phyloP scores from a whole-genome alignment of 164 flowering plant species.

The Chimonanthus praecox region DNA sequence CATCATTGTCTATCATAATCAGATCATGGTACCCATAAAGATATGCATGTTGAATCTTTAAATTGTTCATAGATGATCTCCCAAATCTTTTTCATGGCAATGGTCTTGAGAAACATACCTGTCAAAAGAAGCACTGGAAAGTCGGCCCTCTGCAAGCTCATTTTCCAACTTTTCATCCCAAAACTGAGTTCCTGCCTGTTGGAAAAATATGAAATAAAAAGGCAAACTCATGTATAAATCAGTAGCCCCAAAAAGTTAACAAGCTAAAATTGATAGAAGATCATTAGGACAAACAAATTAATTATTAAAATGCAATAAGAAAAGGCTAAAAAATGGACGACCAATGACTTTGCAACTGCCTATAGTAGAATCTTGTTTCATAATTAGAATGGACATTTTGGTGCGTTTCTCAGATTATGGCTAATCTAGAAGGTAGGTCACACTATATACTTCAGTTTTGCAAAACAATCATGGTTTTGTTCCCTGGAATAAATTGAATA shows the following conservation, averaged over 20 bases:
- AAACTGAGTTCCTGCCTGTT: slow-evolving; percentile 95
- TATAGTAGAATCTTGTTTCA: no score
- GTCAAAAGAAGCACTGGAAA: slow-evolving; percentile 79
- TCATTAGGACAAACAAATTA: not conserved
- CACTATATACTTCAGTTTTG: no score
- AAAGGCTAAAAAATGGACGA: no score
- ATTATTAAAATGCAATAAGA: not conserved
- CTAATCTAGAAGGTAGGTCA: no score
- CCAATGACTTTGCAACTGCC: no score
- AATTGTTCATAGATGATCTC: not conserved
- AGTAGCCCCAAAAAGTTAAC: not conserved
- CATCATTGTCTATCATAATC: not conserved
- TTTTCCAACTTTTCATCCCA: slow-evolving; percentile 89
- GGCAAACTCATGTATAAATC: not conserved
- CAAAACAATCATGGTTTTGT: no score
- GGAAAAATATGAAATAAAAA: slow-evolving; percentile 2
- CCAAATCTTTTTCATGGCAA: not conserved
- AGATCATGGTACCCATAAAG: not conserved
- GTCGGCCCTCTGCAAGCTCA: slow-evolving; percentile 77
- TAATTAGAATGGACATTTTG: no score
- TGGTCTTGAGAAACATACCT: slow-evolving; percentile 29
- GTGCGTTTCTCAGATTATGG: no score
- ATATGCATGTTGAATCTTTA: not conserved
- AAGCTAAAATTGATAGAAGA: not conserved
- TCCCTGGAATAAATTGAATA: no score